phyloP scores from a whole-genome alignment of 139 green algal genomes.

The Chlorella sorokiniana region DNA sequence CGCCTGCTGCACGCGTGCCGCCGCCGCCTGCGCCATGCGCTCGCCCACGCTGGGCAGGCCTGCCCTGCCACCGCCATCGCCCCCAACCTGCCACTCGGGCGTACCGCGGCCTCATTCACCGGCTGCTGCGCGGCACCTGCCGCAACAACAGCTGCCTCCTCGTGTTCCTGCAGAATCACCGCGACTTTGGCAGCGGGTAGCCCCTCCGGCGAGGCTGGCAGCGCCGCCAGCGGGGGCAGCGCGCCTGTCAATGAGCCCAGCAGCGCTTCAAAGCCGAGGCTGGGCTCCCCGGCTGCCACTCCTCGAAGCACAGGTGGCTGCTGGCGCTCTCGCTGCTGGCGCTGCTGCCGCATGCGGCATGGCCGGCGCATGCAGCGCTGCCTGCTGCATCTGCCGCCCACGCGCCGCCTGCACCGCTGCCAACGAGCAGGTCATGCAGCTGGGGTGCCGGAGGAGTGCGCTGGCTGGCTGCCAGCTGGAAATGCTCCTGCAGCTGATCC shows the following conservation, averaged over 20 bases:
- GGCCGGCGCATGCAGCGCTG: background rate
- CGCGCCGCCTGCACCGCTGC: too few species aligned
- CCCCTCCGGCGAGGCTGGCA: background rate
- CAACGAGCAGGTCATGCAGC: too few species aligned
- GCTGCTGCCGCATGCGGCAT: background rate
- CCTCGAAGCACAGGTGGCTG: background rate
- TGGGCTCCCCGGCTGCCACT: background rate
- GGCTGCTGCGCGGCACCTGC: background rate
- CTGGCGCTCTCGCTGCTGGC: background rate
- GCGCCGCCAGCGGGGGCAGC: background rate
- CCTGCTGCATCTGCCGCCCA: background rate
- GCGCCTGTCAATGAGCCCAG: background rate
- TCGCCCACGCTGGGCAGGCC: background rate
- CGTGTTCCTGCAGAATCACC: background rate
- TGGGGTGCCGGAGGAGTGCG: too few species aligned
- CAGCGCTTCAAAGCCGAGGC: background rate
- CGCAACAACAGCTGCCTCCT: background rate
- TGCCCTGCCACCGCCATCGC: background rate
- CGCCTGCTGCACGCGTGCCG: conserved; percentile 3
- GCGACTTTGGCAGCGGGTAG: background rate
- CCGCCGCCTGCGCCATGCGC: conserved; percentile 8
- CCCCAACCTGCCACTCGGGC: too few species aligned
- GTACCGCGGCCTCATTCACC: too few species aligned
- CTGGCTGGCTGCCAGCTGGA: background rate
- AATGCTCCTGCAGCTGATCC: background rate